Evolutionary conservation across 352 stramenopile species (phyloP), one percentile per base, ranked within the genome.

Genomic region (Hyaloperonospora arabidopsidis): DNA sequence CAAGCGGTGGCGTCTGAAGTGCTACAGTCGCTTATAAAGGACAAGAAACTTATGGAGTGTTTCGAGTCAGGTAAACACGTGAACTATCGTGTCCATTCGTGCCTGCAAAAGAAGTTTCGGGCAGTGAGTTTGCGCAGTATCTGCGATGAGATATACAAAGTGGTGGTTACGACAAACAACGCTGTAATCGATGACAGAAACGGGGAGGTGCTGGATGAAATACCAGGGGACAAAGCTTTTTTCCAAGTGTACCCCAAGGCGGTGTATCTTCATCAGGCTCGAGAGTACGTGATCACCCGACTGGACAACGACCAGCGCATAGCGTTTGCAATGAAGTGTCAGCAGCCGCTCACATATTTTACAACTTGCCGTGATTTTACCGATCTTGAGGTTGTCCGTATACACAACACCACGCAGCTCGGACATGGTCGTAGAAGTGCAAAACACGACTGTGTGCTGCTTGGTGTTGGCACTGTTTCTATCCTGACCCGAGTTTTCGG

Each of bases 221-320:
- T 97, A 43, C 82, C 87, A 34, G 86, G 87, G 34, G 79, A 88
- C 41, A 61, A 66, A 43, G 87, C 87, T 0, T 97, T 97, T 49
- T 97, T 97, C 48, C 82, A 96, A 56, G 68, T 97, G 14, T 97
- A 96, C 47, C 86, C 87, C 21, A 84, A 85, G 0, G 92, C 84
- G 11, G 89, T 96, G 2, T 97, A 97, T 62, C 70, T 97, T 40
- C 84, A 97, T 52, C 89, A 96, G 52, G 89, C 74, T 14, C 70
- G 86, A 17, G 88, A 96, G 52, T 97, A 96, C 62, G 59, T 97
- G 28, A 87, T 97, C 54, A 88, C 74, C 12, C 80, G 76, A 36
- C 53, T 97, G 13, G 88, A 97, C 49, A 72, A 79, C 11, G 53
- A 70, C 15, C 55, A 76, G 35, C 73, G 82, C 28, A 62, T 90